These are phyloP conservation scores for Mycena sanguinolenta DNA, from an alignment of 768 basidiomycete species.

Conservation along the genomic window DNA sequence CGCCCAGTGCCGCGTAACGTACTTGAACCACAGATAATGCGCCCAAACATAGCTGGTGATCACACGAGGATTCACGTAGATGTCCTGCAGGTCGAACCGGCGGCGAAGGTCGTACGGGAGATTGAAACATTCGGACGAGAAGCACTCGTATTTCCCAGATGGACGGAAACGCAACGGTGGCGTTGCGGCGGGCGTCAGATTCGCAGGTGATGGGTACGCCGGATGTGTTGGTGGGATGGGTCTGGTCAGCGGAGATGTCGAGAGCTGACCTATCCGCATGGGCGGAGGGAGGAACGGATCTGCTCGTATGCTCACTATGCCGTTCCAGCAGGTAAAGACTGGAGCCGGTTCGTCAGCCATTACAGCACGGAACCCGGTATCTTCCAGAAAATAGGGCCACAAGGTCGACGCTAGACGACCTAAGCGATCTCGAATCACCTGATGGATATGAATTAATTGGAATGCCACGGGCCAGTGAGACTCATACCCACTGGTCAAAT, in stretches of 20 bases:
- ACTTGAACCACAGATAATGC: constrained; percentile 52
- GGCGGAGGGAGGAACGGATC: constrained; percentile 56
- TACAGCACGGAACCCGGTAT: constrained; percentile 41
- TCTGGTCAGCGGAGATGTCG: constrained; percentile 44
- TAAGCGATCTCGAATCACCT: constrained; percentile 52
- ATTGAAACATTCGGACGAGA: constrained; percentile 55
- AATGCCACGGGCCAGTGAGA: not conserved
- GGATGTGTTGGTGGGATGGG: constrained; percentile 47
- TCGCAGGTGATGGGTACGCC: constrained; percentile 30
- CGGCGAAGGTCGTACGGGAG: constrained; percentile 59
- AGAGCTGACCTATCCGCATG: constrained; percentile 47
- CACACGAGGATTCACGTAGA: constrained; percentile 56
- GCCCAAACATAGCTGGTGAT: constrained; percentile 53
- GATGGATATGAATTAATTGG: too few relatives aligned
- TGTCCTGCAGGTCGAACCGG: constrained; percentile 50
- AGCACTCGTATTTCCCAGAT: constrained; percentile 46
- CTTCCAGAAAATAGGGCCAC: constrained; percentile 60
- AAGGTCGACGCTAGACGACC: constrained; percentile 45
- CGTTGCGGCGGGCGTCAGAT: constrained; percentile 44
- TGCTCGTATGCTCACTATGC: constrained; percentile 54
- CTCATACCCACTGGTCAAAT: constrained; percentile 52
- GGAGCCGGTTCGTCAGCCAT: constrained; percentile 55
- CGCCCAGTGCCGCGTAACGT: constrained; percentile 52
- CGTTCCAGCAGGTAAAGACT: constrained; percentile 63
- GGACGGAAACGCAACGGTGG: constrained; percentile 49